Evolutionary conservation across 345 rosid species (phyloP), one percentile per base, ranked within the genome.

Genomic region (Dipteronia dyeriana): DNA sequence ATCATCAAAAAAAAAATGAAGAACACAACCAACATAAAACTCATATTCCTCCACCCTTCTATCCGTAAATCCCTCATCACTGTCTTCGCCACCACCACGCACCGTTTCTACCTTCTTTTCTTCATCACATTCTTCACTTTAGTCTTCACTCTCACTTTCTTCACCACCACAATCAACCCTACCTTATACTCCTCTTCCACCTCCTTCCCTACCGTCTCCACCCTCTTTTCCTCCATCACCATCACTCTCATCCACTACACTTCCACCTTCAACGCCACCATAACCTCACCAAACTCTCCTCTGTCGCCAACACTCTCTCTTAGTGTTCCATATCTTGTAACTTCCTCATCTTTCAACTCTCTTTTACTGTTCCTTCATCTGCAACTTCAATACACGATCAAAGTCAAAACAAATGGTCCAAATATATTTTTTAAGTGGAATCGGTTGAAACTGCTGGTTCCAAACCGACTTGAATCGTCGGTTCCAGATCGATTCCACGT

Each of bases 161-260:
- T 91, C 86, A 82, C 85, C 49, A 66, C 88, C 74, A 66, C 83
- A 25, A n/a, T 82, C 67, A 77, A 82, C 63, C 67, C 83, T 69
- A 43, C 66, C 41, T 5, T 74, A 69, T 7, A 72, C 79, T 17
- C 80, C 67, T 26, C 72, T 56, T 43, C 23, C 47, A 0, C 64
- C 74, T 45, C 84, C 38, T 71, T 86, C 26, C 11, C 88, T 71
- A 11, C 86, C 4, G 4, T 87, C 11, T 29, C 85, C 74, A 29
- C 79, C 26, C 75, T 89, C 22, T 85, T 88, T 1, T 79, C 86
- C 7, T 75, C 91, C 13, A 68, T 90, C 80, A 34, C 87, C 82
- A 39, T 86, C 72, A 91, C 97, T 12, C 92, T 95, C 72, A 90
- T 91, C 82, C 92, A 90, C 84, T 93, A 90, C 83, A 82, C 94